A percentile compares a stretch with the other conserved stretches of the same genome.
These are phyloP conservation scores for Podaxis sp. DNA, from an alignment of 768 basidiomycete species.

Conservation along the genomic window DNA sequence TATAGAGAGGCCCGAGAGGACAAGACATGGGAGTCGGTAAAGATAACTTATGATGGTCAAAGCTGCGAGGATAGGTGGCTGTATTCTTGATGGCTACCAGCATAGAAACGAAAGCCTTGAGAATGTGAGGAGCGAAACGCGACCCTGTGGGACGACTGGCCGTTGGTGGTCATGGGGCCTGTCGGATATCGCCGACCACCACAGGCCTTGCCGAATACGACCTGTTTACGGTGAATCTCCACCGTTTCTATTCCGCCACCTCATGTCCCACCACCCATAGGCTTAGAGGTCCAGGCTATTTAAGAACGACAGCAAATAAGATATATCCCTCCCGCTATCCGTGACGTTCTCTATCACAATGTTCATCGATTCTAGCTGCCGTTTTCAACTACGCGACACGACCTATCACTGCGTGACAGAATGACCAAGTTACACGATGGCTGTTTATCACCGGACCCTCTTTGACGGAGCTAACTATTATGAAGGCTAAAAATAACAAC, in stretches of 20 bases:
- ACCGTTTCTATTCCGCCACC: no score
- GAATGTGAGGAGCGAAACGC: no score
- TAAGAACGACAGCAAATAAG: neutral
- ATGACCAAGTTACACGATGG: neutral
- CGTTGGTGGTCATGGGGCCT: no score
- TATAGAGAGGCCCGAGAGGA: slow-evolving; percentile 24
- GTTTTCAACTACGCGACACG: neutral
- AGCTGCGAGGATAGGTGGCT: slow-evolving; percentile 25
- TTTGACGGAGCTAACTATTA: neutral
- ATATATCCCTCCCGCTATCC: neutral
- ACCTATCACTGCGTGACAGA: neutral
- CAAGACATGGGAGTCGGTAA: slow-evolving; percentile 24
- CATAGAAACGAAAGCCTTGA: slow-evolving; percentile 20
- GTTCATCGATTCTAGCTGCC: neutral
- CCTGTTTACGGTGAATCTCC: no score
- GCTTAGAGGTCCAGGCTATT: no score
- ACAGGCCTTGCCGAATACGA: no score
- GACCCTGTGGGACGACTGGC: slow-evolving; percentile 19
- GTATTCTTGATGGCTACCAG: slow-evolving; percentile 30
- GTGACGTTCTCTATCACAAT: neutral
- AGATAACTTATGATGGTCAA: slow-evolving; percentile 31
- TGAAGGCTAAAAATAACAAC: neutral
- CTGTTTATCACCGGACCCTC: neutral
- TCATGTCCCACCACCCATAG: no score
- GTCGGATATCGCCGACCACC: no score